Conservation (phyloP, 441 rosid genomes). For the Populus hybrid region DNA sequence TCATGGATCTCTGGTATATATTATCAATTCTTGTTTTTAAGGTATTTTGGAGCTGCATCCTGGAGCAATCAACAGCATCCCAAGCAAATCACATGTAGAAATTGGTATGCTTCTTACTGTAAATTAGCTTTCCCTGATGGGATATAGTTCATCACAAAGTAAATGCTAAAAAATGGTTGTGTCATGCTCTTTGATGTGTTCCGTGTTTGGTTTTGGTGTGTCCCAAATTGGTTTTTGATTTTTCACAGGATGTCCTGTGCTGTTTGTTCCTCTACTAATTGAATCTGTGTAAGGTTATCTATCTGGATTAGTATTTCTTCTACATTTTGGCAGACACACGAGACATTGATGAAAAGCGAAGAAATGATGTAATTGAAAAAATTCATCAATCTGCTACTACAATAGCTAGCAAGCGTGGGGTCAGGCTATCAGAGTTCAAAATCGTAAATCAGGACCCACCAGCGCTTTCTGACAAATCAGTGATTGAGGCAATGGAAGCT, state of each 20-base stretch:
- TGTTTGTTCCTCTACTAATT: background rate
- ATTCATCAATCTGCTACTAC: conserved; percentile 56
- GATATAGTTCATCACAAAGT: background rate
- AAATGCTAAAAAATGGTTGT: background rate
- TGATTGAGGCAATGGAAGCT: conserved; percentile 61
- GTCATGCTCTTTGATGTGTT: background rate
- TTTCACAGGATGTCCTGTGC: background rate
- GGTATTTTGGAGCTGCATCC: conserved; percentile 92
- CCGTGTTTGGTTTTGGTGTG: background rate
- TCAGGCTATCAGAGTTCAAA: conserved; percentile 64
- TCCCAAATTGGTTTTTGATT: background rate
- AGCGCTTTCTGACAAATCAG: conserved; percentile 60
- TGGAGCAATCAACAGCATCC: conserved; percentile 95
- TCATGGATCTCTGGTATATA: background rate
- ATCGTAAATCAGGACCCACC: conserved; percentile 95
- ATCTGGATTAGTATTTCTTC: background rate
- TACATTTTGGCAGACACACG: conserved; percentile 52
- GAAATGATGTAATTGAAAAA: conserved; percentile 73
- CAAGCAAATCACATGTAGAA: conserved; percentile 88
- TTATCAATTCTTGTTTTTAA: conserved; percentile 18
- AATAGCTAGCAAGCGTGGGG: conserved; percentile 62
- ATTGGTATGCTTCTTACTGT: conserved; percentile 49
- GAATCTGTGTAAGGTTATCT: background rate
- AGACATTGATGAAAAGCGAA: conserved; percentile 76
- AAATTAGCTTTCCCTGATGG: background rate